Evolutionary conservation across 2,329 filamentous ascomycete species (phyloP).

Genomic region (Colletotrichum sp.): DNA sequence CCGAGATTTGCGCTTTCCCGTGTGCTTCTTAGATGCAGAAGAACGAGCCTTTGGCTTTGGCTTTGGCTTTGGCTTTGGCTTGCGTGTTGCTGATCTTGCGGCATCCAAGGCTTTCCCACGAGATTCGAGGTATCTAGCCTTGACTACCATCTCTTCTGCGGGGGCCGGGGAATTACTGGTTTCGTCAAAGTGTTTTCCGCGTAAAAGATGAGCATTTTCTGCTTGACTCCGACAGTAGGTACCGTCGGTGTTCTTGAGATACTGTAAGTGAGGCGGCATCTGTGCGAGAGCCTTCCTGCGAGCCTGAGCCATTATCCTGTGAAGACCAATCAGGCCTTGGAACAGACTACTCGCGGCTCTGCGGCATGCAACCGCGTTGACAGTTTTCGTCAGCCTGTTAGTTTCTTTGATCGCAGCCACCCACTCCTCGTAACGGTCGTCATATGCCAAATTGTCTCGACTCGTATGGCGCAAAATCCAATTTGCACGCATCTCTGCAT

Average conservation of each 20-base stretch:
- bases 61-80: not conserved
- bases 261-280: not conserved
- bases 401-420: not conserved
- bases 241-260: not conserved
- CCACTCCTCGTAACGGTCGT: not conserved
- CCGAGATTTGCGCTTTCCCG: not conserved
- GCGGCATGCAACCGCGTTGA: too few species aligned
- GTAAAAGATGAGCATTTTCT: not conserved
- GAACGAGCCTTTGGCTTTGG: not conserved
- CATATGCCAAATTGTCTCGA: not conserved
- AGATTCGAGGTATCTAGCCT: not conserved
- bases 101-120: not conserved
- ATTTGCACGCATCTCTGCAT: not conserved
- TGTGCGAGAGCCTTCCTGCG: not conserved
- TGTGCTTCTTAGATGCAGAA: not conserved
- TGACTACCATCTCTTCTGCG: too few species aligned
- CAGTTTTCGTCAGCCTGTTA: not conserved
- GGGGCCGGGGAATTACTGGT: not conserved
- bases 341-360: too few species aligned
- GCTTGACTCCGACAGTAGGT: not conserved
- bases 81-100: not conserved
- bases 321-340: not conserved
- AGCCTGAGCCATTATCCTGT: not conserved
- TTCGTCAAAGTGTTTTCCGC: not conserved
- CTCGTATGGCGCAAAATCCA: rapidly evolving